Evolutionary conservation across 441 rosid species (phyloP).

Genomic region (Raphanus hybrid): DNA sequence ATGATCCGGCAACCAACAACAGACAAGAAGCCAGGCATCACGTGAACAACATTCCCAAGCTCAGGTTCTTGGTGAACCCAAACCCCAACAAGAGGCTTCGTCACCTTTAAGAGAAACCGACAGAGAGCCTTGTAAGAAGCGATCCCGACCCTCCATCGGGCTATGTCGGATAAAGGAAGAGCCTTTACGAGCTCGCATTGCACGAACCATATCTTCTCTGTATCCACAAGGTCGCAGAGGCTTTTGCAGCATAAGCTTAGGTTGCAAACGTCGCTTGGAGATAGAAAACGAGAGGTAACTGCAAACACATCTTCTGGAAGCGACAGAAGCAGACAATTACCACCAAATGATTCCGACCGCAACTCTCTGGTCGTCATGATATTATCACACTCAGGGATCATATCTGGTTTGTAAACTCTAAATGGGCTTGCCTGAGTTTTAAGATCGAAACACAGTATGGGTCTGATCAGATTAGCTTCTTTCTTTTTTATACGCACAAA

Average conservation of each 20-base stretch:
- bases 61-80: constrained; percentile 95
- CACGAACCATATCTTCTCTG: constrained; percentile 71
- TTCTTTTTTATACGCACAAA: too few species aligned
- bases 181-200: constrained; percentile 68
- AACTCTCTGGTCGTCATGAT: constrained; percentile 21
- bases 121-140: constrained; percentile 68
- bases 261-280: constrained; percentile 65
- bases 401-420: background rate
- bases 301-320: constrained; percentile 75
- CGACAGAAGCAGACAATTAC: constrained; percentile 53
- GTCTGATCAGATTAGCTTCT: background rate
- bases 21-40: constrained; percentile 81
- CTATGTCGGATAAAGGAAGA: constrained; percentile 54
- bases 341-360: constrained; percentile 50
- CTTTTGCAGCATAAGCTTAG: constrained; percentile 67
- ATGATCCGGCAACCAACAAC: constrained; percentile 78
- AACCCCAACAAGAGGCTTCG: constrained; percentile 69
- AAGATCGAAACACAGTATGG: background rate
- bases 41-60: constrained; percentile 85
- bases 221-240: constrained; percentile 49
- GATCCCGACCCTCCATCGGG: constrained; percentile 75
- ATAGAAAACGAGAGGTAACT: constrained; percentile 57
- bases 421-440: background rate
- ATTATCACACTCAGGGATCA: constrained; percentile 8
- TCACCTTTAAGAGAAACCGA: constrained; percentile 61